Percentiles rank a stretch among this genome's conserved stretches.
Conservation (phyloP, 2,329 filamentous ascomycete species). For the Mollisia scopiformis region DNA sequence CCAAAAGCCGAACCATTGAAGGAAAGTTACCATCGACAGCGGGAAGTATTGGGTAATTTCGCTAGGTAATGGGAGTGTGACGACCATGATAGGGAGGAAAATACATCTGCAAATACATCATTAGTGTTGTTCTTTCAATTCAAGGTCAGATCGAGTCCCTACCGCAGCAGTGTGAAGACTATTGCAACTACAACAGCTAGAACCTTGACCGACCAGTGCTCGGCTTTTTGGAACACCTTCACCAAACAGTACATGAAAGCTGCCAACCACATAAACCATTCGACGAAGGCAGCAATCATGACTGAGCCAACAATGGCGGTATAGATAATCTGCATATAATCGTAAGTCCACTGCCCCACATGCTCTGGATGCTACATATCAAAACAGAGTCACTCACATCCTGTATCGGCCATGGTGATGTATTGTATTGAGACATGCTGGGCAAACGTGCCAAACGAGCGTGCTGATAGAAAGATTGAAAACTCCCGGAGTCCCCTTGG, state of each 20-base stretch:
- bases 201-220: conserved; percentile 80
- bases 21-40: conserved; percentile 62
- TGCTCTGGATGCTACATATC: not conserved
- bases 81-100: conserved; percentile 92
- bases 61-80: conserved; percentile 82
- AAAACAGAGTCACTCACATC: conserved; percentile 43
- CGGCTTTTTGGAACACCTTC: conserved; percentile 88
- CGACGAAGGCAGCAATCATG: conserved; percentile 82
- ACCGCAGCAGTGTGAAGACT: conserved; percentile 78
- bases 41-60: conserved; percentile 77
- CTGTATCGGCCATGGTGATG: conserved; percentile 53
- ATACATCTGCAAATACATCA: conserved; percentile 59
- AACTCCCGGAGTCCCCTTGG: not conserved
- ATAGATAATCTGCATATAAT: conserved; percentile 72
- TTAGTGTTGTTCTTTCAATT: not conserved
- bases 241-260: conserved; percentile 89
- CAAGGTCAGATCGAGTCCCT: conserved; percentile 32
- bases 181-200: conserved; percentile 77
- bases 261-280: conserved; percentile 95
- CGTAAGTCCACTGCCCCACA: conserved; percentile 12
- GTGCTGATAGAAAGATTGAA: not conserved
- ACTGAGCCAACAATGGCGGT: conserved; percentile 78
- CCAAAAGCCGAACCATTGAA: conserved; percentile 98
- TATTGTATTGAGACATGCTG: conserved; percentile 46
- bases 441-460: conserved; percentile 1